These are phyloP conservation scores for Plasmodium gaboni DNA, from an alignment of 169 alveolate genomes.

Conservation along the genomic window DNA sequence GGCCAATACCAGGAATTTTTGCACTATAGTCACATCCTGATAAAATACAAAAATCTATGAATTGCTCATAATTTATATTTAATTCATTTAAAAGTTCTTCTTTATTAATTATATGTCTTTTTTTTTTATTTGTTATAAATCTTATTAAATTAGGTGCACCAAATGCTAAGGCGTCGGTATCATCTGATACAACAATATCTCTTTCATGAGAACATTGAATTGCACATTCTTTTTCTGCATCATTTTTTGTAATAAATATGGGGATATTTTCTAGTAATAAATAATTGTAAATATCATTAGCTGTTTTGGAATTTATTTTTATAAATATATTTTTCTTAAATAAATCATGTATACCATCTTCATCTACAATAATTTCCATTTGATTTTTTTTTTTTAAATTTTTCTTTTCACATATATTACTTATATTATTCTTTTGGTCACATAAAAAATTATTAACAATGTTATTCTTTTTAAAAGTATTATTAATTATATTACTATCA, in stretches of 20 bases:
- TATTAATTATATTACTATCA: not conserved
- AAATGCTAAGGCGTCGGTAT: conserved; percentile 97
- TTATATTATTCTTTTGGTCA: conserved; percentile 7
- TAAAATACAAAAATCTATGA: conserved; percentile 97
- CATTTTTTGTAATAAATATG: conserved; percentile 74
- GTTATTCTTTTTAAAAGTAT: not conserved
- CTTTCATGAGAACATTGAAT: conserved; percentile 74
- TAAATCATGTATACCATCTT: conserved; percentile 70
- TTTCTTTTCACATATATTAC: conserved; percentile 40
- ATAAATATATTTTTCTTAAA: conserved; percentile 74
- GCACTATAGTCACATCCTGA: conserved; percentile 99
- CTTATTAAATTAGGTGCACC: conserved; percentile 92
- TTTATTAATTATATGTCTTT: conserved; percentile 82
- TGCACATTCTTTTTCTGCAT: conserved; percentile 77
- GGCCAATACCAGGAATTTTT: conserved; percentile 96
- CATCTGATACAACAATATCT: conserved; percentile 91
- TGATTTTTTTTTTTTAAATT: conserved; percentile 31
- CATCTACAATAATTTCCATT: conserved; percentile 70
- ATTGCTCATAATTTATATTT: conserved; percentile 92
- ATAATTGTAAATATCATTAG: conserved; percentile 73
- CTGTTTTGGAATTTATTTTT: conserved; percentile 71
- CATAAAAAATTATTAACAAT: conserved; percentile 10
- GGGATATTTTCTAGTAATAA: conserved; percentile 64
- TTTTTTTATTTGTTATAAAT: conserved; percentile 50
- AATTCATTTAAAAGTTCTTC: conserved; percentile 85